These are phyloP conservation scores for Kondoa malvinella DNA, from an alignment of 768 basidiomycete species.

Conservation along the genomic window DNA sequence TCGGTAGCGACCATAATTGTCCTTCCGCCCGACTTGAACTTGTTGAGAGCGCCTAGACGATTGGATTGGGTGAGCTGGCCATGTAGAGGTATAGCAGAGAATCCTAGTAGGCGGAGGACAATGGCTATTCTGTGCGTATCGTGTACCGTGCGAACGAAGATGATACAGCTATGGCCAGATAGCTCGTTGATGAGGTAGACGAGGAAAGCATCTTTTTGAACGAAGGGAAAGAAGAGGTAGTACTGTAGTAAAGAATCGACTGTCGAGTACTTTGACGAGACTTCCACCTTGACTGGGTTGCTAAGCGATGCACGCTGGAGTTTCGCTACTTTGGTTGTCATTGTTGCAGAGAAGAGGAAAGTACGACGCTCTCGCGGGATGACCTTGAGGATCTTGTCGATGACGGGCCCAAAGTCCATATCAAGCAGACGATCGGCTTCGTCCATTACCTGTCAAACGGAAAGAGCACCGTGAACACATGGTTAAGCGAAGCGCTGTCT, in stretches of 20 bases:
- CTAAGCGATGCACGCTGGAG: constrained; percentile 80
- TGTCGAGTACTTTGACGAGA: constrained; percentile 88
- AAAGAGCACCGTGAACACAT: not conserved
- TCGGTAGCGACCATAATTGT: constrained; percentile 89
- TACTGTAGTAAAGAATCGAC: constrained; percentile 89
- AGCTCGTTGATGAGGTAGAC: constrained; percentile 75
- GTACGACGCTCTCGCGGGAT: constrained; percentile 88
- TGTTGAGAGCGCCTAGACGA: constrained; percentile 75
- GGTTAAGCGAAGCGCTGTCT: not conserved
- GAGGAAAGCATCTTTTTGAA: constrained; percentile 79
- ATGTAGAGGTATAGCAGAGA: constrained; percentile 87
- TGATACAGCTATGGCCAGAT: constrained; percentile 80
- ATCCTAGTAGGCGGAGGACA: constrained; percentile 72
- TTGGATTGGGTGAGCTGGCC: constrained; percentile 88
- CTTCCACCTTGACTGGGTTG: constrained; percentile 86
- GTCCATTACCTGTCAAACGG: constrained; percentile 59
- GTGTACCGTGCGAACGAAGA: constrained; percentile 88
- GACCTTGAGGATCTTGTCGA: constrained; percentile 89
- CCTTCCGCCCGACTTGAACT: constrained; percentile 88
- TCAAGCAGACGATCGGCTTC: constrained; percentile 91
- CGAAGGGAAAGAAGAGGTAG: constrained; percentile 80
- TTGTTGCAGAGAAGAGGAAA: constrained; percentile 92
- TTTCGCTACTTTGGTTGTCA: constrained; percentile 97
- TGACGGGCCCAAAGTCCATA: constrained; percentile 87
- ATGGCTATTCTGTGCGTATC: constrained; percentile 81